Evolutionary conservation across 257 asterid species (phyloP), one percentile per base, ranked within the genome.

Genomic region (Capsicum chinense): DNA sequence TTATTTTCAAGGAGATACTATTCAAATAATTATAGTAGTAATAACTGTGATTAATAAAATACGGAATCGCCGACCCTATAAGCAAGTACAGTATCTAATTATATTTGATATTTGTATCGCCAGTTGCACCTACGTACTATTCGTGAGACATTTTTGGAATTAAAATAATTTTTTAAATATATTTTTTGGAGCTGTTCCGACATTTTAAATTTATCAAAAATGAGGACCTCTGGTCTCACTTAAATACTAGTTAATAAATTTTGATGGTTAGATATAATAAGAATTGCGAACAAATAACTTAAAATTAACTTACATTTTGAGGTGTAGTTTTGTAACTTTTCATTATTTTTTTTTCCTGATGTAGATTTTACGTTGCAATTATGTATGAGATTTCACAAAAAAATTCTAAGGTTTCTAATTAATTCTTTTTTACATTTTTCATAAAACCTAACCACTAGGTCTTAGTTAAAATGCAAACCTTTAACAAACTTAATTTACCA

Each of bases 11-110:
- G 3, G 35, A 6, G 48, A 56, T 47, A 56, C 17, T 50, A 56
- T 73, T 67, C 9, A 58, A 81, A 76, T 87, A 79, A 69, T 60
- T n/a, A 48, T 63, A 26, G 33, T 26, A 26, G 33, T 1, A 7
- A 70, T 39, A 21, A 10, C 3, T 37, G 83, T 54, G 80, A 26
- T 79, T 57, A 60, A 82, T 33, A 48, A 37, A 56, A 84, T 80
- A 88, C 88, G 90, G 91, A 86, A 85, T 86, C 91, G 93, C 93
- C 93, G 94, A 33, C 48, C 73, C 71, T 35, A 9, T n/a, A 15
- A 19, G 44, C 69, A 1, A 21, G 6, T 11, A 44, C 26, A 54
- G 81, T 26, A 76, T 76, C 63, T 76, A 52, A 13, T 52, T 63
- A 76, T 52, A 76, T 76, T 76, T 76, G 48, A 76, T 52, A 76